phyloP scores from a whole-genome alignment of 345 rosid genomes.

The Melaleuca quinquenervia region DNA sequence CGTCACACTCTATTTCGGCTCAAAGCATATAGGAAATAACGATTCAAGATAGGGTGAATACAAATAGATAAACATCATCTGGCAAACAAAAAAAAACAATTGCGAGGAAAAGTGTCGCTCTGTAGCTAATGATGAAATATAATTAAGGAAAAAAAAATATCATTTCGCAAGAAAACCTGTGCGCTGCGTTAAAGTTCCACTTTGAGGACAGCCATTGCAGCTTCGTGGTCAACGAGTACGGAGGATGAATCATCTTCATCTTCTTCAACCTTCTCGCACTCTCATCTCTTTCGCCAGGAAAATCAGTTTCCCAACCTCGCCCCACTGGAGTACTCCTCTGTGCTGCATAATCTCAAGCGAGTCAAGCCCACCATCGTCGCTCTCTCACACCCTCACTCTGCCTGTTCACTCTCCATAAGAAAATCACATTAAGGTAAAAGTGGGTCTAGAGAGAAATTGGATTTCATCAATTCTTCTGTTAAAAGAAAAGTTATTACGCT shows the following conservation, averaged over 20 bases:
- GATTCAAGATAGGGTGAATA: no score
- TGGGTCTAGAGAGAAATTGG: no score
- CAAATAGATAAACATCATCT: no score
- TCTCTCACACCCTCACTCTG: constrained; percentile 1
- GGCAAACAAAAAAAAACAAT: no score
- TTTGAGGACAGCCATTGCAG: neutral
- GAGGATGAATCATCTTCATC: neutral
- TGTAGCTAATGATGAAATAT: neutral
- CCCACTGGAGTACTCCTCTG: neutral
- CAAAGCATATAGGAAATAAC: no score
- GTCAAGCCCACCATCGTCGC: neutral
- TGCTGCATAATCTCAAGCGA: neutral
- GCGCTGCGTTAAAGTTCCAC: neutral
- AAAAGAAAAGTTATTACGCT: no score
- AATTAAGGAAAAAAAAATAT: neutral
- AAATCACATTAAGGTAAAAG: no score
- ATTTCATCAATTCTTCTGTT: no score
- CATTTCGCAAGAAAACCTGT: neutral
- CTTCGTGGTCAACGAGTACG: fast-evolving
- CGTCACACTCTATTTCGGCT: no score
- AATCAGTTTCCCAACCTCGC: neutral
- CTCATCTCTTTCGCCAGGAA: neutral
- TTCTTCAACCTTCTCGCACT: neutral
- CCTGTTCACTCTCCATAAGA: no score
- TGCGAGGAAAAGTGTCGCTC: neutral